Evolutionary conservation across 2,329 filamentous ascomycete species (phyloP).

Genomic region (Xenosphaeropsis pyriputrescens): DNA sequence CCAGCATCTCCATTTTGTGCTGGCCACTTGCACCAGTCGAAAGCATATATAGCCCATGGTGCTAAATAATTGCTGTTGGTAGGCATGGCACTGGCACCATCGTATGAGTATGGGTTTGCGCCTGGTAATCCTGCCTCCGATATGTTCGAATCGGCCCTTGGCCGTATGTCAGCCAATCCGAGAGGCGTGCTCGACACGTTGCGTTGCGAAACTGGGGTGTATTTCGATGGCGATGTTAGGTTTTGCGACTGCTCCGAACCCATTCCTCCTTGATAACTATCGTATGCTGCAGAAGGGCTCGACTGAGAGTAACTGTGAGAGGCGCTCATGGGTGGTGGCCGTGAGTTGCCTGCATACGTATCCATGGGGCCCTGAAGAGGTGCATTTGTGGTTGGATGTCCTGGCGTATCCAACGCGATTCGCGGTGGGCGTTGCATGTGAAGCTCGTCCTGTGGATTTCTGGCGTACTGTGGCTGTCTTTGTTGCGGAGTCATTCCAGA

Average conservation of each 20-base stretch:
- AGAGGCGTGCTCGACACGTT: slow-evolving; percentile 71
- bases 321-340: slow-evolving; percentile 22
- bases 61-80: slow-evolving; percentile 86
- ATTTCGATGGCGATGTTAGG: slow-evolving; percentile 47
- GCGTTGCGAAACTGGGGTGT: slow-evolving; percentile 38
- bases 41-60: slow-evolving; percentile 90
- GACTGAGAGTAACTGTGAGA: slow-evolving; percentile 73
- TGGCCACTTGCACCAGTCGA: slow-evolving; percentile 99
- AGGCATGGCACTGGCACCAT: slow-evolving; percentile 47
- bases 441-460: no score
- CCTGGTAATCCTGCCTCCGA: slow-evolving; percentile 51
- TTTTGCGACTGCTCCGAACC: slow-evolving; percentile 32
- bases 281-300: slow-evolving; percentile 54
- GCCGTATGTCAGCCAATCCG: slow-evolving; percentile 82
- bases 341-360: no score
- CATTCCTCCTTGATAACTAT: slow-evolving; percentile 46
- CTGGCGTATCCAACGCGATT: no score
- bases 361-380: no score
- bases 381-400: no score
- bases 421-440: no score
- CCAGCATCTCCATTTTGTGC: slow-evolving; percentile 68
- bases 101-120: slow-evolving; percentile 41
- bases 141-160: slow-evolving; percentile 68
- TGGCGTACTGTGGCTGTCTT: no score
- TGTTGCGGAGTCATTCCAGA: no score